Evolutionary conservation across 768 basidiomycete species (phyloP), one percentile per base, ranked within the genome.

Genomic region (Podaxis rugospora): DNA sequence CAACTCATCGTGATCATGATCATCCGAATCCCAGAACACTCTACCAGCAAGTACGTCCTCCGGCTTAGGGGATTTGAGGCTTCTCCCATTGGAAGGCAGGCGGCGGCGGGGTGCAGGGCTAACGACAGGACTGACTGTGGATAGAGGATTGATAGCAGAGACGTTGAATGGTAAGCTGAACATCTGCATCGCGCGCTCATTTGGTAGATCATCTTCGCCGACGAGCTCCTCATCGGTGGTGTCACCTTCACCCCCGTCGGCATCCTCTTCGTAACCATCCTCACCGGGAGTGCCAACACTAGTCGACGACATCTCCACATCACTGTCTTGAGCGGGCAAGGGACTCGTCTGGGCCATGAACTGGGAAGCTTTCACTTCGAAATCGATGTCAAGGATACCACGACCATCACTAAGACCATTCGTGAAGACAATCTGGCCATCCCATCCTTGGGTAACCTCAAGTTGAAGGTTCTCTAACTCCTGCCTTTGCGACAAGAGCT

Each of bases 221-320:
- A 92, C 86, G 54, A 92, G 84, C 63, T 93, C 90, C 63, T 91
- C 89, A 68, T 92, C 91, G 1, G 92, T 92, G 3, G 90, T 90
- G 64, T 92, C 88, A 1, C 90, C 89, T 5, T 84, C 87, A 59
- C 76, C 82, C 40, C 80, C 83, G 50, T 76, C 79, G 27, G 71
- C 77, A 57, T 81, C 81, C 60, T 83, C 74, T 59, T 78, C 77
- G 57, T 83, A 76, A 27, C 80, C 78, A 5, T 71, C 79, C 37
- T 81, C 79, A 44, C 78, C 82, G 59, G 70, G 70, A 37, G 75
- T 74, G 10, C 80, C 78, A 65, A 71, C 69, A 47, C 71, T 39
- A 28, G 39, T 62, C 49, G 37, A 44, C 27, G 49, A 59, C 78
- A 82, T 72, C 60, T 80, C 73, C 25, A 74, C 76, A 75, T 91